Conservation (phyloP, 2,329 filamentous ascomycete species). For the Ophiobolus disseminans region DNA sequence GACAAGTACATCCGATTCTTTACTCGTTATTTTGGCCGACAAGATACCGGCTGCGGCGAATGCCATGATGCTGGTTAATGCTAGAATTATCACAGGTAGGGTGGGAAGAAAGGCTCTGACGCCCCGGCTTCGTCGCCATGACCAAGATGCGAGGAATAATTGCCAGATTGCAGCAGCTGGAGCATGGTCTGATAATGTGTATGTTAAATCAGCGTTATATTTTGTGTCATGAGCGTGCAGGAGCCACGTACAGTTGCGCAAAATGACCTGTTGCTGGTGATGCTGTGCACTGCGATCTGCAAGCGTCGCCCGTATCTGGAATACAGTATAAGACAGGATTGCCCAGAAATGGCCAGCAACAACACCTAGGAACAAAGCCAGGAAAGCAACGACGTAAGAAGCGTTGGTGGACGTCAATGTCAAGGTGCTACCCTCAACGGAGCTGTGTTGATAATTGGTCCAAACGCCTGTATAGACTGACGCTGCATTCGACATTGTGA, state of each 20-base stretch:
- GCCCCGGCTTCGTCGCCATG: background rate
- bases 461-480: background rate
- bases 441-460: background rate
- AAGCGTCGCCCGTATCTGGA: slow-evolving; percentile 1
- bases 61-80: background rate
- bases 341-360: slow-evolving; percentile 5
- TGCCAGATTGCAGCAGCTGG: slow-evolving; percentile 3
- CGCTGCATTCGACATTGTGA: background rate
- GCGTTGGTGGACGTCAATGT: background rate
- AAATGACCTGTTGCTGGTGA: slow-evolving; percentile 2
- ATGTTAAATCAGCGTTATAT: no score
- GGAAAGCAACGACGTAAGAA: background rate
- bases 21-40: background rate
- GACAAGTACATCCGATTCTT: background rate
- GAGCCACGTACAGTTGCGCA: no score
- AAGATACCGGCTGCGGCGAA: slow-evolving; percentile 2
- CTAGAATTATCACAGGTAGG: background rate
- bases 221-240: no score
- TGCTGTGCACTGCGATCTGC: slow-evolving; percentile 1
- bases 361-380: slow-evolving; percentile 1
- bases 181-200: no score
- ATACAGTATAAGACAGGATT: background rate
- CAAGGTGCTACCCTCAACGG: background rate
- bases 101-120: background rate
- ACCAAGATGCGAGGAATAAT: background rate